phyloP scores from a whole-genome alignment of 345 rosid genomes.

The Trapa bicornis region DNA sequence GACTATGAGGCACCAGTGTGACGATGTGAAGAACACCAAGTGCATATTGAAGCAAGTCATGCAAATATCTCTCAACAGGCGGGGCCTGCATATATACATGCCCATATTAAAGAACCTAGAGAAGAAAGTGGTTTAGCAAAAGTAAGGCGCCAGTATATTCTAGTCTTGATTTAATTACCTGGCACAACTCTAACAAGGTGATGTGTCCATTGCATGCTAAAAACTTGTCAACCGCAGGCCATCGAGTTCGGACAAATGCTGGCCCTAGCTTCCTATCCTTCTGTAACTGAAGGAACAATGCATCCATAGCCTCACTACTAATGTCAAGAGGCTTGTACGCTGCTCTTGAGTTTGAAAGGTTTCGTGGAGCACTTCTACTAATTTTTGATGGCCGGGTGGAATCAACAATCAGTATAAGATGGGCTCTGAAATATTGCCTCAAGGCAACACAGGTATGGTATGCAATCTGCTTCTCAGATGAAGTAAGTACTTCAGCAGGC shows the following conservation, averaged over 20 bases:
- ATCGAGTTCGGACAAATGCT: constrained; percentile 72
- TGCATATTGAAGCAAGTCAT: constrained; percentile 93
- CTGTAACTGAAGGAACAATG: constrained; percentile 78
- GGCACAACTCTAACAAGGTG: constrained; percentile 89
- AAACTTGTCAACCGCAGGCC: constrained; percentile 80
- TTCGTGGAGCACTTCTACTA: constrained; percentile 59
- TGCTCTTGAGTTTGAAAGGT: constrained; percentile 66
- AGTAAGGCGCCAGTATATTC: not conserved
- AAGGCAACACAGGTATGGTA: constrained; percentile 86
- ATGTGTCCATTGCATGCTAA: constrained; percentile 66
- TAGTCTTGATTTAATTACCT: constrained; percentile 33
- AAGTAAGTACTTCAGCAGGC: constrained; percentile 72
- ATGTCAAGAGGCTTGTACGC: constrained; percentile 91
- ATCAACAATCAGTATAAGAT: constrained; percentile 79
- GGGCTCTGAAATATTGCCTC: constrained; percentile 97
- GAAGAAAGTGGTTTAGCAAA: not conserved
- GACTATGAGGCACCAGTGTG: constrained; percentile 69
- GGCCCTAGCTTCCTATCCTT: constrained; percentile 94
- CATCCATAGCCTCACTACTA: constrained; percentile 95
- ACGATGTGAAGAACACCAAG: constrained; percentile 91
- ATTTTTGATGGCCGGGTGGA: constrained; percentile 81
- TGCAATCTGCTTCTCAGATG: constrained; percentile 92
- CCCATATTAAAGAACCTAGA: constrained; percentile 4
- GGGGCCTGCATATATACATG: constrained; percentile 53
- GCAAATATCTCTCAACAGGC: constrained; percentile 89